Base-by-base conservation (phyloP, 2,329 filamentous ascomycete species). In the Chaetomiaceae sp. region DNA sequence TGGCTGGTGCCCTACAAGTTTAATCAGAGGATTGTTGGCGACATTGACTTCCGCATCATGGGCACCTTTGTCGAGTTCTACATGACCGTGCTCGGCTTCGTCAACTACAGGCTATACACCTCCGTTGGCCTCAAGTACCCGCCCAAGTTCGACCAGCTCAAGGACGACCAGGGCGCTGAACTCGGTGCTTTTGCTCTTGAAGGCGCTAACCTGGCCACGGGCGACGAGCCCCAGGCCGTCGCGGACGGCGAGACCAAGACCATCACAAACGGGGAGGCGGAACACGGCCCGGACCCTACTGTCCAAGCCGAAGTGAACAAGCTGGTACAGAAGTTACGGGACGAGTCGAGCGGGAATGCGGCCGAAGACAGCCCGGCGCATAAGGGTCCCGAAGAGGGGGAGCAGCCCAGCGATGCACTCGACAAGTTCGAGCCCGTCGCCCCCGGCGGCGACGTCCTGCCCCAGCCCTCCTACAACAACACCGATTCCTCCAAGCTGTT, bases 1-100 rank as follows among this genome's bases (percentile, higher is more conserved):
- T 98, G 93, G 93, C 76, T 98, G 32, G 91, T 96, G 10, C 93
- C 93, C 1, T 98, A 98, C 73, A 88, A 88, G 66, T 98, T 98
- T 70, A 95, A 97, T 62, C 93, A 98, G 73, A 78, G 87, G 57
- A 84, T 95, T 12, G 87, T 93, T 33, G 88, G 86, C 48, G 93
- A 98, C 67, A 86, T 98, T 54, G 93, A 98, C 67, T 98, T 96
- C 72, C 79, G 93, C 61, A 98, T 98, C 68, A 98, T 98, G 93
- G 91, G 88, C 49, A 98, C 93, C 4, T 98, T 98, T 63, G 83
- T 98, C 55, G 91, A 98, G 66, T 98, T 98, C 67, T 98, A 98
- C 74, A 95, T 94, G 60, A 97, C 91, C 4, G 76, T 98, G 12
- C 75, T 98, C 17, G 86, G 91, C 50, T 98, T 98, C 61, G 83